These are phyloP conservation scores for Shiraia bambusicola DNA, from an alignment of 2,329 filamentous ascomycete genomes.

Conservation along the genomic window DNA sequence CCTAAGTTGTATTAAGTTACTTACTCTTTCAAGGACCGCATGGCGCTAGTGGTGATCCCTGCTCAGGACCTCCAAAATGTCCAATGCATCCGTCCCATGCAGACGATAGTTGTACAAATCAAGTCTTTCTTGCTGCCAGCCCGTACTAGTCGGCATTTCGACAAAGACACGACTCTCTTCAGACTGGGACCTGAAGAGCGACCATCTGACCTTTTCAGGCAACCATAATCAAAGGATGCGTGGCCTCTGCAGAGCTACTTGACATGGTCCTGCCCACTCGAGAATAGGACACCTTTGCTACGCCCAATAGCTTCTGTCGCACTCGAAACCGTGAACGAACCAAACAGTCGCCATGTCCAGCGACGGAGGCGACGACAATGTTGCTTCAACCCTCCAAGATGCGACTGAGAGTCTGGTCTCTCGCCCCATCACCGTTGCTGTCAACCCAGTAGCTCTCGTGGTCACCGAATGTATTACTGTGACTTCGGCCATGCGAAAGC, in stretches of 20 bases:
- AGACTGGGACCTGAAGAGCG: too few species aligned
- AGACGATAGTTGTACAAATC: too few species aligned
- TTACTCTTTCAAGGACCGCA: too few species aligned
- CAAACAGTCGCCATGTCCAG: slow-evolving; percentile 30
- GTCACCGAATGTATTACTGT: slow-evolving; percentile 99
- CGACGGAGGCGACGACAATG: slow-evolving; percentile 25
- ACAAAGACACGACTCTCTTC: too few species aligned
- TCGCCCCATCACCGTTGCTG: slow-evolving; percentile 68
- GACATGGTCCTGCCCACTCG: slow-evolving; percentile 31
- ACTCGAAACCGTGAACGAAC: slow-evolving; percentile 5
- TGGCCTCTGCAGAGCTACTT: slow-evolving; percentile 23
- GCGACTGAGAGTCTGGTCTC: slow-evolving; percentile 21
- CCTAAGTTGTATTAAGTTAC: too few species aligned
- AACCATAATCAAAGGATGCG: slow-evolving; percentile 26
- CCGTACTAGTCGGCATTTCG: too few species aligned
- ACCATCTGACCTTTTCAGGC: slow-evolving; percentile 5
- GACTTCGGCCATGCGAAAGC: slow-evolving; percentile 96
- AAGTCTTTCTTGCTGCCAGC: too few species aligned
- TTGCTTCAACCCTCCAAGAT: slow-evolving; percentile 26
- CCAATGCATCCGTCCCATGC: too few species aligned
- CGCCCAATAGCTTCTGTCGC: slow-evolving; percentile 19
- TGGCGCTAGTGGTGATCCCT: too few species aligned
- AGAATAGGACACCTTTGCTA: slow-evolving; percentile 21
- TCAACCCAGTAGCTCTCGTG: slow-evolving; percentile 88
- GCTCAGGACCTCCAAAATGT: too few species aligned